Evolutionary conservation across 2,329 filamentous ascomycete genomes (phyloP).

Genomic region (Rosellinia necatrix): DNA sequence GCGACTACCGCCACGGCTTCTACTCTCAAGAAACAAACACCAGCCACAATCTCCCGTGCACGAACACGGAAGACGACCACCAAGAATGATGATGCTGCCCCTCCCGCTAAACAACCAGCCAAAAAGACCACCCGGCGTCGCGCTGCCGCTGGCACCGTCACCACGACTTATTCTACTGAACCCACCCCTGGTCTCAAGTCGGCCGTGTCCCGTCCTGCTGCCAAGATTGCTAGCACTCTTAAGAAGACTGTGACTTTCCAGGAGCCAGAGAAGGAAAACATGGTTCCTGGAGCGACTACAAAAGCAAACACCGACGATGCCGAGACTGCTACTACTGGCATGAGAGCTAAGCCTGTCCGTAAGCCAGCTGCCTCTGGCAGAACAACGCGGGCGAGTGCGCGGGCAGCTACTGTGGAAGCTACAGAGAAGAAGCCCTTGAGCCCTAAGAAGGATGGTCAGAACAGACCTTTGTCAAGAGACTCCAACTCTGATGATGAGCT

Average conservation of each 20-base stretch:
- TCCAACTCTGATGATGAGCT: constrained; percentile 64
- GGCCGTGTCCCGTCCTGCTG: constrained; percentile 42
- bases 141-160: constrained; percentile 45
- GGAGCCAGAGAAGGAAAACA: constrained; percentile 68
- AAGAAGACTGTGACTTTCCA: constrained; percentile 69
- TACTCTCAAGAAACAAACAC: constrained; percentile 31
- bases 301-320: constrained; percentile 42
- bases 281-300: constrained; percentile 48
- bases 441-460: constrained; percentile 68
- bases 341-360: constrained; percentile 55
- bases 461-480: constrained; percentile 51
- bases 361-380: constrained; percentile 46
- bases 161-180: constrained; percentile 40
- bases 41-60: constrained; percentile 36
- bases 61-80: constrained; percentile 40
- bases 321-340: constrained; percentile 43
- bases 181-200: constrained; percentile 47
- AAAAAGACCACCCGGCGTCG: constrained; percentile 46
- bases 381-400: constrained; percentile 44
- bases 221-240: constrained; percentile 27
- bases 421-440: constrained; percentile 59
- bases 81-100: constrained; percentile 32
- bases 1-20: constrained; percentile 34
- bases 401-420: constrained; percentile 41
- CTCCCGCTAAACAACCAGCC: constrained; percentile 36